A percentile compares a stretch with the other conserved stretches of the same genome.
These are phyloP conservation scores for Paramecium sexaurelia DNA, from an alignment of 73 alveolate genomes.

Conservation along the genomic window DNA sequence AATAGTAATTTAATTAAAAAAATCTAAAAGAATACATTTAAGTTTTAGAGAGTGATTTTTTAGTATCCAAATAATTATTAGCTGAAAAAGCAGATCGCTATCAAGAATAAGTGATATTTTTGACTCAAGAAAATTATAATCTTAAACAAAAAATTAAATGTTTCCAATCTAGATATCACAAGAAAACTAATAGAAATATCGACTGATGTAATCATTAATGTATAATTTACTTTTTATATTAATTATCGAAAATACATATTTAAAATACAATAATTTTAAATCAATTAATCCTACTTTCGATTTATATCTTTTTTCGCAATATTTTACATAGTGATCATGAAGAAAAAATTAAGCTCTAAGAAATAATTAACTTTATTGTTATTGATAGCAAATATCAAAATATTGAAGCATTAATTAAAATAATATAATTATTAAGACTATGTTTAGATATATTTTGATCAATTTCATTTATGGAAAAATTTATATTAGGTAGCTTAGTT, in stretches of 20 bases:
- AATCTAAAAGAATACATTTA: background rate
- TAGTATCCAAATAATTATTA: constrained; percentile 14
- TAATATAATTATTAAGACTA: no score
- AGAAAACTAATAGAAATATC: background rate
- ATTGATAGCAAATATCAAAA: no score
- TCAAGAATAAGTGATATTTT: background rate
- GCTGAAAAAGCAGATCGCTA: constrained; percentile 5
- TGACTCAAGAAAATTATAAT: background rate
- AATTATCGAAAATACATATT: no score
- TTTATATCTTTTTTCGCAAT: background rate
- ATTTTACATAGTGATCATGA: no score
- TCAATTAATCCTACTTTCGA: background rate
- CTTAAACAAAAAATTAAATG: background rate
- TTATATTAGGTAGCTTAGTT: no score
- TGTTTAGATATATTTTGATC: no score
- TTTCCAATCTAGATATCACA: background rate
- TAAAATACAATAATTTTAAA: background rate
- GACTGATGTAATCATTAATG: background rate
- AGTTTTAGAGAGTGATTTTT: background rate
- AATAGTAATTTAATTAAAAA: background rate
- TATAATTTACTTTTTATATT: background rate
- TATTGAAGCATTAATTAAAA: no score
- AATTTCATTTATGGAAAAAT: no score
- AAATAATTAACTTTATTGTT: no score
- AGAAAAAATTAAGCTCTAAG: no score